Evolutionary conservation across 2,329 filamentous ascomycete species (phyloP), one percentile per base, ranked within the genome.

Genomic region (Westerdykella ornata): DNA sequence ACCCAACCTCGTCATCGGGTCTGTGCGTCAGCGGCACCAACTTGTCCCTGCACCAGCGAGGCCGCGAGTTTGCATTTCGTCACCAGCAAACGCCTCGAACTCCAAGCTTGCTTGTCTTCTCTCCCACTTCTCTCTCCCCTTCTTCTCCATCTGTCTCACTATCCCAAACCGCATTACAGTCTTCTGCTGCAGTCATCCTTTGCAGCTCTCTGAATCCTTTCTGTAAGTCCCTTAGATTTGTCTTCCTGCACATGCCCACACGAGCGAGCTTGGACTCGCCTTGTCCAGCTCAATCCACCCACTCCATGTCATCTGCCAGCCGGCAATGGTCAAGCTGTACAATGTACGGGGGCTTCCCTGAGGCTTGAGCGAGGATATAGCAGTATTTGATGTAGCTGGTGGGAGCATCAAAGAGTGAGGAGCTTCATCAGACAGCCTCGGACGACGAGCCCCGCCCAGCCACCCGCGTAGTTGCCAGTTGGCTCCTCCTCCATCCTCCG

Each of bases 361-460:
- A 9, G 22, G 12, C 22, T 11, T 7, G 22, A 22, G 8, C 22
- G 8, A 2, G 22, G 22, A 26, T 2, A 11, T 11, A 26, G 22
- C 3, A 26, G 22, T 9, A 7, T 26, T 26, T 4, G 22, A 8
- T 3, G 22, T 9, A 4, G 22, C 12, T 9, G 22, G 2, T 9
- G 22, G 8, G 30, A 33, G 16, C 30, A 14, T 17, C 14, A n/a
- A 13, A 33, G 30, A 8, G 12, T 47, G 44, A 37, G 41, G 43
- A 46, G 48, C 56, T 54, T 57, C 59, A 55, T 52, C 45, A 42
- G 44, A 32, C 34, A 39, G 45, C 45, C 14, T 39, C 47, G 49
- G 47, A 45, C 45, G 53, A 53, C 52, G 57, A 56, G 54, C 55
- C 52, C 58, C 51, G 49, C 56, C 55, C 57, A 58, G 56, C 57